Evolutionary conservation across 768 basidiomycete genomes (phyloP), one percentile per base, ranked within the genome.

Genomic region (Collybia sordida): DNA sequence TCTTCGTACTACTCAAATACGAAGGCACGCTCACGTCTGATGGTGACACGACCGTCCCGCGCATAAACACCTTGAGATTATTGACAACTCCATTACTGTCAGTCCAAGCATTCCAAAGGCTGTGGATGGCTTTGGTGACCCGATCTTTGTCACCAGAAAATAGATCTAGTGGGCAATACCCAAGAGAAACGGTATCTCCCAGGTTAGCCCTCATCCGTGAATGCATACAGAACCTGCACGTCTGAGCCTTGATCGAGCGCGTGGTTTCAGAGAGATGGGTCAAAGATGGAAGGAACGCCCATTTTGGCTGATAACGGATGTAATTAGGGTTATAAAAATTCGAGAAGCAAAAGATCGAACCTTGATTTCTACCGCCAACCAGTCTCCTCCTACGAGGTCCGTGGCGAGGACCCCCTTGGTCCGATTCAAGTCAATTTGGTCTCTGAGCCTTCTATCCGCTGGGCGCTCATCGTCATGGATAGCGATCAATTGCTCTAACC

Each of bases 171-270:
- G 96, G 95, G 64, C 93, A 95, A 66, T 92, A 99, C 5, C 70
- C 70, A 22, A 63, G 68, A 15, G 73, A 61, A 19, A 72, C 63
- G 43, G 59, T 56, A 19, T 73, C 64, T 6, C 72, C 78, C 25
- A 70, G 60, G 27, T 64, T 58, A 19, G 64, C 59, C 62, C 73
- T 83, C 60, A 84, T 61, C 51, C 81, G 74, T 1, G 82, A 73
- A 65, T 98, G 93, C 87, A 98, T 90, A 64, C 93, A 94, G 66
- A 92, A 95, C 55, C 96, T 81, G 71, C 94, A 96, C 14, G 88
- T 86, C 34, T 66, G 69, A 6, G 74, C 73, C 73, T 98, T 98
- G 56, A 83, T 67, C 1, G 60, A 51, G 12, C 66, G 73, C 1
- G 85, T 88, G 34, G 70, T 67, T 3, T 73, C 58, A 5, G 92